Evolutionary conservation across 2,329 filamentous ascomycete species (phyloP).

Genomic region (Dryadomyces sulphureus): DNA sequence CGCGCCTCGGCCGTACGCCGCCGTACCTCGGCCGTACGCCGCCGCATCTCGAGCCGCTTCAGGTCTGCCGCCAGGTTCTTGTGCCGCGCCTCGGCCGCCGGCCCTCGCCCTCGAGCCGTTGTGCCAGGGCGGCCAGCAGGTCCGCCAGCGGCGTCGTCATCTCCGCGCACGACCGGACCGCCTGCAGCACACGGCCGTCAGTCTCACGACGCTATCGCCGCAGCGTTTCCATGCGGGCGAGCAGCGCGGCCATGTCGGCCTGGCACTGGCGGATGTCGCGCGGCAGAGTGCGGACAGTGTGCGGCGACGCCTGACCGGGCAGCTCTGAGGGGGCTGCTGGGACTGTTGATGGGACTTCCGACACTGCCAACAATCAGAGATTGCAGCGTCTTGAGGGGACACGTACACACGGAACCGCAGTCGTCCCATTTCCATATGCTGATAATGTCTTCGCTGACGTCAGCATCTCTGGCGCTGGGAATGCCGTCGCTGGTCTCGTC

Average conservation of each 20-base stretch:
- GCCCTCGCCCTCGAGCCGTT: conserved; percentile 1
- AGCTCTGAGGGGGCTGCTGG: too few relatives aligned
- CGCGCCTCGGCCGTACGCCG: too few relatives aligned
- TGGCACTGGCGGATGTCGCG: conserved; percentile 7
- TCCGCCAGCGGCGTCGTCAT: neutral
- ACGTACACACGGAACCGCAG: too few relatives aligned
- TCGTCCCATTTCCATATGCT: neutral
- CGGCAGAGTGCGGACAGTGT: conserved; percentile 11
- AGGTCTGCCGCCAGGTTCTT: conserved; percentile 17
- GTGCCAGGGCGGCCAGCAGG: neutral
- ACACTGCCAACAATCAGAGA: too few relatives aligned
- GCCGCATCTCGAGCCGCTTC: neutral
- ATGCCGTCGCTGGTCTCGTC: neutral
- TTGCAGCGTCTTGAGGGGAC: too few relatives aligned
- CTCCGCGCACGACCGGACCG: neutral
- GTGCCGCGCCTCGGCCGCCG: conserved; percentile 18
- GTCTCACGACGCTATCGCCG: conserved; percentile 3
- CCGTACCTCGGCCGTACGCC: neutral
- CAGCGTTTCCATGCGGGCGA: neutral
- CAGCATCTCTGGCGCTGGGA: neutral
- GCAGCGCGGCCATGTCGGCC: conserved; percentile 1
- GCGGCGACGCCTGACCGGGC: too few relatives aligned
- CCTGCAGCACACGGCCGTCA: conserved; percentile 5
- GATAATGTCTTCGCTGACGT: neutral
- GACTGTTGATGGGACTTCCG: too few relatives aligned